Base-by-base conservation (phyloP, 2,329 filamentous ascomycete genomes). In the Mycosphaerella arachidis region DNA sequence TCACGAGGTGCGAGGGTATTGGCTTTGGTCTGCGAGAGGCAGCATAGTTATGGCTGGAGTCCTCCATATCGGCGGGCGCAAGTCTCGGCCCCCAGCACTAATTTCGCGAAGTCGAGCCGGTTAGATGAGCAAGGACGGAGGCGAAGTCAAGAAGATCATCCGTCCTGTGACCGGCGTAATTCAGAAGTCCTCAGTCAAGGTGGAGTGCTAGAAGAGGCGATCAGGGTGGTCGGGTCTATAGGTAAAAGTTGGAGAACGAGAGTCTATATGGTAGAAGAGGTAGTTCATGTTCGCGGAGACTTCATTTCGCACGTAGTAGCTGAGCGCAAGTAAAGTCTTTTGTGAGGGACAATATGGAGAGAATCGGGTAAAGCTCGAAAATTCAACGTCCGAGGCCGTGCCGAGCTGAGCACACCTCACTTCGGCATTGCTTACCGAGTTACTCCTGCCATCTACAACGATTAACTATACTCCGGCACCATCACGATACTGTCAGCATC, bases 1-100 rank as follows among this genome's bases (percentile, higher is more conserved):
- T 85, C 53, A 81, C 67, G 59, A 86, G 74, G 72, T 85, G 79
- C 53, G 82, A 78, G 30, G 84, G 83, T 31, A 86, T 75, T 78
- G 81, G 72, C 79, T 81, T 61, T 72, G 76, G 62, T 67, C 78
- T 29, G n/a, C n/a, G 30, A 31, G 50, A 16, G 35, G 20, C 29
- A 10, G 62, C 71, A 71, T 43, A 75, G 75, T 62, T 20, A 35
- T 52, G 50, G 46, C 48, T 57, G 54, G 55, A 59, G 56, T 62
- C 57, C 13, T 79, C 76, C 81, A 83, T 83, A 62, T 50, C 31
- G 57, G 24, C 27, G 29, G 29, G 27, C 20, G 30, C 5, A 18
- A 30, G 27, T 20, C 50, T 35, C 20, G 50, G 50, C 24, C 50
- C 50, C 4, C 50, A 30, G 30, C 29, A 20, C 13, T 35, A 30